Conservation (phyloP, 2,329 filamentous ascomycete species). For the Catunica adiposa region DNA sequence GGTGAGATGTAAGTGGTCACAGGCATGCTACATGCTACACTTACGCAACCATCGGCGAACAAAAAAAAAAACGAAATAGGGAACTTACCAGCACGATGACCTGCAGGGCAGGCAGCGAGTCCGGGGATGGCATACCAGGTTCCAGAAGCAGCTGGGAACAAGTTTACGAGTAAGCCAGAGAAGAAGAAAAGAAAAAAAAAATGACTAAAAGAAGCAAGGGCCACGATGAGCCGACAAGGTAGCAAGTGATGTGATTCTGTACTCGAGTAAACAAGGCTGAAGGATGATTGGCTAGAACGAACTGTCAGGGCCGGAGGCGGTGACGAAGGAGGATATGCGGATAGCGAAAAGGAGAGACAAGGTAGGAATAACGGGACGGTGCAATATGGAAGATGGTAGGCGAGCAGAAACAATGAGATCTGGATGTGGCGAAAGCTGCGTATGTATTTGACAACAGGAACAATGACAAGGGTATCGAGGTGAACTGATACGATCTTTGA, state of each 20-base stretch:
- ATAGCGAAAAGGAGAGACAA: neutral
- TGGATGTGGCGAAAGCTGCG: too few species aligned
- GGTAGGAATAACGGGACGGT: neutral
- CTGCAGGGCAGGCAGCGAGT: slow-evolving; percentile 40
- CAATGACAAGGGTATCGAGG: too few species aligned
- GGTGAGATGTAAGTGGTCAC: neutral
- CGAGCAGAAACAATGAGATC: too few species aligned
- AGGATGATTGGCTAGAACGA: neutral
- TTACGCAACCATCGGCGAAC: neutral
- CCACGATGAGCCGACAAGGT: neutral
- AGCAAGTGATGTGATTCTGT: too few species aligned
- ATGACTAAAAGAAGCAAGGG: neutral
- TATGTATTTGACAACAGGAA: too few species aligned
- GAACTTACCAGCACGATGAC: slow-evolving; percentile 57
- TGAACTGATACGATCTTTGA: too few species aligned
- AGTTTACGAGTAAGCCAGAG: too few species aligned
- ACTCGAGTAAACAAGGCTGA: neutral
- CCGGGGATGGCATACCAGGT: slow-evolving; percentile 8
- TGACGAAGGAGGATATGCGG: neutral
- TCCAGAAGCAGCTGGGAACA: neutral
- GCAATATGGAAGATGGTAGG: too few species aligned
- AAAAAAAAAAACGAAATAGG: neutral
- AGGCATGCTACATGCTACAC: slow-evolving; percentile 7
- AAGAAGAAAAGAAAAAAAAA: neutral
- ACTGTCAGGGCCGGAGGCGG: neutral